A percentile compares a stretch with the other conserved stretches of the same genome.
These are phyloP conservation scores for Lophiotrema nucula DNA, from an alignment of 495 filamentous ascomycete genomes.

Conservation along the genomic window DNA sequence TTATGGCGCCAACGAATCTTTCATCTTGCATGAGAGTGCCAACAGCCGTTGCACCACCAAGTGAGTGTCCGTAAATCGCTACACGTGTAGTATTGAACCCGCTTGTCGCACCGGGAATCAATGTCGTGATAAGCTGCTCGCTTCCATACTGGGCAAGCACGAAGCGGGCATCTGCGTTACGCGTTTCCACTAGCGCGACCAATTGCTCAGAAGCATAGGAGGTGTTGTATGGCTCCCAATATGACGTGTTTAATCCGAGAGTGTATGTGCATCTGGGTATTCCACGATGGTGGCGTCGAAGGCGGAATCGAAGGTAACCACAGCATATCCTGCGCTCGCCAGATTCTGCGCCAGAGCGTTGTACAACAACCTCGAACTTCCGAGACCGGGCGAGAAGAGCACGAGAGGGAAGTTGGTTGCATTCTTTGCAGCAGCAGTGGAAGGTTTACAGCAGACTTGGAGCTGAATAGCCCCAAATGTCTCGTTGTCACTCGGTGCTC, in stretches of 20 bases:
- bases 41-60: constrained; percentile 55
- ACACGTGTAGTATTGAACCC: constrained; percentile 12
- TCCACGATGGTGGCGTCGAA: constrained; percentile 51
- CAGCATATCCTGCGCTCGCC: constrained; percentile 28
- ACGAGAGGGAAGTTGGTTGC: constrained; percentile 2
- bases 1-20: constrained; percentile 47
- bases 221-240: constrained; percentile 32
- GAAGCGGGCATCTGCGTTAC: constrained; percentile 15
- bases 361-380: constrained; percentile 5
- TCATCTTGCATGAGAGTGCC: constrained; percentile 43
- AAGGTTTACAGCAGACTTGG: neutral
- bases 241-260: constrained; percentile 16
- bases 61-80: constrained; percentile 47
- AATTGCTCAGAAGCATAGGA: constrained; percentile 42
- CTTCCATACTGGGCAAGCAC: constrained; percentile 17
- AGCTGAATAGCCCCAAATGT: constrained; percentile 11
- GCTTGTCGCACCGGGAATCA: constrained; percentile 14
- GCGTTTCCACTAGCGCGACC: neutral
- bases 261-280: constrained; percentile 48
- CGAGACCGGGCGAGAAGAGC: constrained; percentile 25
- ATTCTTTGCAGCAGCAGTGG: neutral
- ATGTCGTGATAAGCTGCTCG: neutral
- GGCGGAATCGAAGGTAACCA: constrained; percentile 51
- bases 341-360: constrained; percentile 17
- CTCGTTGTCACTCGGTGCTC: constrained; percentile 11